A percentile compares a stretch with the other conserved stretches of the same genome.
phyloP scores from a whole-genome alignment of 75 land plant genomes.

The Cryptomeria japonica region DNA sequence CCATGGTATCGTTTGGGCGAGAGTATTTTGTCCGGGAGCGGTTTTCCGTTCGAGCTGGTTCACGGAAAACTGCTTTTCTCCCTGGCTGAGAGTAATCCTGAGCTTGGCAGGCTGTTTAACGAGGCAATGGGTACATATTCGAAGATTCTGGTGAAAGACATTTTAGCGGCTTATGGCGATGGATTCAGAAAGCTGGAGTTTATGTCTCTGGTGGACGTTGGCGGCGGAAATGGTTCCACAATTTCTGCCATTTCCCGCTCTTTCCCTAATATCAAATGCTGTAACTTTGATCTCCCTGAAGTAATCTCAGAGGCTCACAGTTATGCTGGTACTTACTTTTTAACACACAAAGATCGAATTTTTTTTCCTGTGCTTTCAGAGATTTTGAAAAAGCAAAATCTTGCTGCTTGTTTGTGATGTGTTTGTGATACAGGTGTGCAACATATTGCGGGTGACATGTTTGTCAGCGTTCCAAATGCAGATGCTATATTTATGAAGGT shows the following conservation, averaged over 20 bases:
- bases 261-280: conserved; percentile 36
- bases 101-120: conserved; percentile 16
- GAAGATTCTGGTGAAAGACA: neutral
- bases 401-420: no score
- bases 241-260: conserved; percentile 9
- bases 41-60: conserved; percentile 8
- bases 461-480: no score
- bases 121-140: neutral
- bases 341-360: neutral
- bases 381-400: neutral
- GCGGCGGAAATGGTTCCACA: conserved; percentile 26
- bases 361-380: neutral
- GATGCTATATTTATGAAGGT: no score
- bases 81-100: neutral
- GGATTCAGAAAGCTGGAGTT: neutral
- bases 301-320: conserved; percentile 24
- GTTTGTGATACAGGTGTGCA: no score
- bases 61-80: conserved; percentile 18
- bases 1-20: conserved; percentile 25
- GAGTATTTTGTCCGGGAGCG: conserved; percentile 8
- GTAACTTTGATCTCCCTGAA: conserved; percentile 40
- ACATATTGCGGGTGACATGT: no score
- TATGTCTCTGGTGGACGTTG: neutral
- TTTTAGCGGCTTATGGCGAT: neutral
- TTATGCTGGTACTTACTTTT: neutral